These are phyloP conservation scores for Aspergillus candidus DNA, from an alignment of 2,329 filamentous ascomycete species.

Conservation along the genomic window DNA sequence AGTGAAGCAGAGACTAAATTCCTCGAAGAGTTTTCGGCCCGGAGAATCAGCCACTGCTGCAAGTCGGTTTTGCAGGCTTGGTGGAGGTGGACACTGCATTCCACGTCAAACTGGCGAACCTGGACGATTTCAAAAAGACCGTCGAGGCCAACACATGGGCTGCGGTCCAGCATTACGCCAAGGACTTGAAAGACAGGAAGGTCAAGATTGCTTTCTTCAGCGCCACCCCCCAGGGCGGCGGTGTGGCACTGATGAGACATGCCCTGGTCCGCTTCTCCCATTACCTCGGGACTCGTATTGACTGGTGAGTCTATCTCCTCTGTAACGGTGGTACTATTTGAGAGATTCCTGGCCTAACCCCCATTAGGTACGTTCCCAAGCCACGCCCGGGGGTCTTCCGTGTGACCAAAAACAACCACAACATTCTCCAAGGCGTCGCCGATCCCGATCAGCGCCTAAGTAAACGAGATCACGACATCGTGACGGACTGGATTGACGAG, in stretches of 20 bases:
- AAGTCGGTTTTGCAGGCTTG: conserved; percentile 59
- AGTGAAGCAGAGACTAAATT: conserved; percentile 4
- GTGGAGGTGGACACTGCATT: conserved; percentile 66
- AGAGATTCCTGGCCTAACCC: conserved; percentile 4
- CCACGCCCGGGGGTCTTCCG: conserved; percentile 73
- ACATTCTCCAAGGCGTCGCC: conserved; percentile 76
- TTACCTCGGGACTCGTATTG: conserved; percentile 60
- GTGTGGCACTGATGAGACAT: conserved; percentile 76
- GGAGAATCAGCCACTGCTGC: conserved; percentile 60
- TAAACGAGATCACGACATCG: conserved; percentile 53
- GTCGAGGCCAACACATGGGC: conserved; percentile 60
- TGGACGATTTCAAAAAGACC: conserved; percentile 55
- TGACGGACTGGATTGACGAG: conserved; percentile 65
- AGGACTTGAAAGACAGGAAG: conserved; percentile 57
- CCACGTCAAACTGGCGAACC: conserved; percentile 54
- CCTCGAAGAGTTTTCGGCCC: conserved; percentile 62
- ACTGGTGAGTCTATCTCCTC: conserved; percentile 54
- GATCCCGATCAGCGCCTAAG: conserved; percentile 59
- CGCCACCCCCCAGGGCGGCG: conserved; percentile 73
- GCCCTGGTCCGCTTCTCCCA: conserved; percentile 66
- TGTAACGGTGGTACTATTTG: neutral
- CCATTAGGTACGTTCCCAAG: conserved; percentile 63
- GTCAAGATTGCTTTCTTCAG: conserved; percentile 73
- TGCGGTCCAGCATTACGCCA: conserved; percentile 57
- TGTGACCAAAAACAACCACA: conserved; percentile 82